Evolutionary conservation across 1,284 basidiomycete species (phyloP).

Genomic region (Cryptococcus maquisensis): DNA sequence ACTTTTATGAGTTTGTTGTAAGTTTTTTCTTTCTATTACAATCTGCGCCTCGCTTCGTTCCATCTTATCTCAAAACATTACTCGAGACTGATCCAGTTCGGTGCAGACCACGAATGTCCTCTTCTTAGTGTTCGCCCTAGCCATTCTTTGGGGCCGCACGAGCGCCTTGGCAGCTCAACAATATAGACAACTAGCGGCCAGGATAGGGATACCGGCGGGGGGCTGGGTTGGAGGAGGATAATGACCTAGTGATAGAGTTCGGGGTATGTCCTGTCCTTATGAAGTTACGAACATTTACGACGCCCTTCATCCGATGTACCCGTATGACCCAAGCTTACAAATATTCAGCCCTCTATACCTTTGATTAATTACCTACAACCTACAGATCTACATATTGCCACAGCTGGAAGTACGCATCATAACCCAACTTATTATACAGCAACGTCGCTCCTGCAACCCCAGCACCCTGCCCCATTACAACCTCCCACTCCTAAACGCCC

Average conservation of each 20-base stretch:
- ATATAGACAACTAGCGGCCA: constrained; percentile 72
- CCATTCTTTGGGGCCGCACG: constrained; percentile 63
- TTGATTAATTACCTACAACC: no score
- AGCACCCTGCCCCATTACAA: no score
- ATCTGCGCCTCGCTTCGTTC: background rate
- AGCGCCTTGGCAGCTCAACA: constrained; percentile 65
- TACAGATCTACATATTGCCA: no score
- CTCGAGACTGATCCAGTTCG: background rate
- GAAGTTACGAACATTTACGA: background rate
- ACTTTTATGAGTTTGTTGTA: constrained; percentile 82
- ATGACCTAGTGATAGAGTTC: background rate
- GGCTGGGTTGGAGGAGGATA: constrained; percentile 14
- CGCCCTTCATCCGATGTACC: no score
- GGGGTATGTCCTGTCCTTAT: background rate
- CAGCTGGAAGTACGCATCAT: no score
- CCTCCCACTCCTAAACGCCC: no score
- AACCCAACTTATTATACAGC: no score
- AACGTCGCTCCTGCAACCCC: no score
- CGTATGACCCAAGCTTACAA: no score
- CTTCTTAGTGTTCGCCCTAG: constrained; percentile 63
- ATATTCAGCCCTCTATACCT: no score
- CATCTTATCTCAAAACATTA: background rate
- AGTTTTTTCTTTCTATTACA: constrained; percentile 36
- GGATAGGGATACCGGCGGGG: constrained; percentile 56
- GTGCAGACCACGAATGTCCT: constrained; percentile 60